phyloP scores from a whole-genome alignment of 768 basidiomycete species.

The Cystoderma amianthinum region DNA sequence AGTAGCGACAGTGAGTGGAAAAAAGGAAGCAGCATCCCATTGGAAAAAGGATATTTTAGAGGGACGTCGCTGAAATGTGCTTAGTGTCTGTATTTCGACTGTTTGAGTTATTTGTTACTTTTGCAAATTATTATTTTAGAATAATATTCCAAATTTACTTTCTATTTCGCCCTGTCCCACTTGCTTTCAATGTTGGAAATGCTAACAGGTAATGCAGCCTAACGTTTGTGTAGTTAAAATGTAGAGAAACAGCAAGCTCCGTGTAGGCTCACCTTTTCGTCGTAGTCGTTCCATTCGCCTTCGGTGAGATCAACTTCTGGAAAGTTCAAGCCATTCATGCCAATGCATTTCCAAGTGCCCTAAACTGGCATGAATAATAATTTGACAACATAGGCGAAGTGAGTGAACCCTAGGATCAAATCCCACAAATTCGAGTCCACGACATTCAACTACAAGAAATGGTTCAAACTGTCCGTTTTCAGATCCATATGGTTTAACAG shows the following conservation, averaged over 20 bases:
- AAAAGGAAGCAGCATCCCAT: not conserved
- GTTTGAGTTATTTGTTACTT: no score
- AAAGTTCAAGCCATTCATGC: constrained; percentile 51
- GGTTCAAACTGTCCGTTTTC: constrained; percentile 60
- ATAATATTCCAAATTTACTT: no score
- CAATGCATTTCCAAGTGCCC: constrained; percentile 78
- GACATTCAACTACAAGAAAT: constrained; percentile 72
- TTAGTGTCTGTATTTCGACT: no score
- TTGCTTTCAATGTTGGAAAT: constrained; percentile 60
- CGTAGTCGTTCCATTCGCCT: constrained; percentile 83
- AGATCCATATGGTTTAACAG: constrained; percentile 47
- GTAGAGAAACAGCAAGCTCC: not conserved
- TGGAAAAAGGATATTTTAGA: constrained; percentile 27
- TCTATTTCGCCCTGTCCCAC: constrained; percentile 56
- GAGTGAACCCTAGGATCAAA: constrained; percentile 66
- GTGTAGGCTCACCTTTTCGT: constrained; percentile 67
- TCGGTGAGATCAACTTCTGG: constrained; percentile 58
- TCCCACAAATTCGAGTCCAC: constrained; percentile 75
- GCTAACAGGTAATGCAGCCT: constrained; percentile 61
- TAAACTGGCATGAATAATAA: constrained; percentile 18
- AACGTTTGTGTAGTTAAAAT: constrained; percentile 5
- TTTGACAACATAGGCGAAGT: not conserved
- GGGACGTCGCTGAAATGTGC: constrained; percentile 7
- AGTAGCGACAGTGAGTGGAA: not conserved
- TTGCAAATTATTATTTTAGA: no score